Base-by-base conservation (phyloP, 345 rosid species). In the Aurinia saxatilis region DNA sequence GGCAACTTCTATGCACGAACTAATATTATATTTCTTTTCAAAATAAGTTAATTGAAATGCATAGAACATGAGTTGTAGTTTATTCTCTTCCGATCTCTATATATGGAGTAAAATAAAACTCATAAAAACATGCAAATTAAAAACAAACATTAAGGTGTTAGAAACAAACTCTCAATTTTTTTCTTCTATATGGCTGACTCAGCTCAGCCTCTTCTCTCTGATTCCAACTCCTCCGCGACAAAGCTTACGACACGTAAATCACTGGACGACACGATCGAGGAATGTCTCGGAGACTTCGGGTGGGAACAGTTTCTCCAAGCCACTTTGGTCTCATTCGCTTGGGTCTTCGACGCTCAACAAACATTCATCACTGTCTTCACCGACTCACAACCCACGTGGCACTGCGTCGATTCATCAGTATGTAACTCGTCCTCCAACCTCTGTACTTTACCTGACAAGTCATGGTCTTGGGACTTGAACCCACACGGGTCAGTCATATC, bases 321-420 rank as follows among this genome's bases (percentile, higher is more conserved):
- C 21, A 31, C 70, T 37, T 67, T 85, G n/a, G 81, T 85, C 23
- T 82, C 91, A 17, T 34, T 77, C 29, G 66, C 88, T 10, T 63
- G 78, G 79, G 8, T 73, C 62, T 85, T 85, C 57, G 88, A 82
- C 50, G 88, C 83, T 14, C 88, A 85, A 31, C 91, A 85, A 69
- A 75, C 88, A 10, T 82, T 85, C 68, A 74, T 82, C 30, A 79
- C 73, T 50, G 78, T 82, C 45, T 85, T 79, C 65, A 76, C 91
- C 2, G 91, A 85, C 45, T 68, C 81, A 5, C 66, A 66, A 19
- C 84, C 91, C 1, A 31, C 75, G 11, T 82, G 85, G 87, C 85
- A 75, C 70, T 84, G 87, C 64, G 29, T 31, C n/a, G 29, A 44
- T 38, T 35, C 36, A 16, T 66, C 55, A 6, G 7, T 40, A 0